Evolutionary conservation across 768 basidiomycete species (phyloP).

Genomic region (Amanita molliuscula): DNA sequence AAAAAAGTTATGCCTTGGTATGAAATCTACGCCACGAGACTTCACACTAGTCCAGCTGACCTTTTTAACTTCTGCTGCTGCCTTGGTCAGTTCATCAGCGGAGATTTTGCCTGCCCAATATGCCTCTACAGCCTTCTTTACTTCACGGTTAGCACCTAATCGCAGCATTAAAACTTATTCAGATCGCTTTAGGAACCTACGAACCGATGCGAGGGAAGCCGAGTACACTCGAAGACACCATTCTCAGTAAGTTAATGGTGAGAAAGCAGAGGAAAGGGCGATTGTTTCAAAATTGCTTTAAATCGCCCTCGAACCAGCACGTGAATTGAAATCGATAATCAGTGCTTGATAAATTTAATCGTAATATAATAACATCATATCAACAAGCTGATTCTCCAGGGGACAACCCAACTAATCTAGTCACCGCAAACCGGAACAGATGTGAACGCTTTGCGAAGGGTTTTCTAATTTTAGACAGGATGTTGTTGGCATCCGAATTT

Average conservation of each 20-base stretch:
- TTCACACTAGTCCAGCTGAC: conserved; percentile 82
- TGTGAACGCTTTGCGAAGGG: conserved; percentile 18
- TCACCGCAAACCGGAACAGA: conserved; percentile 28
- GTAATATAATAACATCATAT: background rate
- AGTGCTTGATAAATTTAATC: conserved; percentile 10
- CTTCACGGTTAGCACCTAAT: conserved; percentile 84
- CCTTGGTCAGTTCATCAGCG: conserved; percentile 81
- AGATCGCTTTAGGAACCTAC: conserved; percentile 9
- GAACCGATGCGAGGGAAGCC: conserved; percentile 89
- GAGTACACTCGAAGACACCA: conserved; percentile 80
- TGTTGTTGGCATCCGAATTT: background rate
- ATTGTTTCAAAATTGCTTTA: conserved; percentile 11
- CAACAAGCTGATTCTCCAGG: conserved; percentile 13
- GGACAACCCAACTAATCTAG: conserved; percentile 25
- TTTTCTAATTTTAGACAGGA: conserved; percentile 11
- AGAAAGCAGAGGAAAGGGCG: conserved; percentile 11
- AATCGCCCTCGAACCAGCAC: conserved; percentile 22
- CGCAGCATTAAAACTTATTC: background rate
- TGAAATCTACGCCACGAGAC: conserved; percentile 74
- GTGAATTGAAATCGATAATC: conserved; percentile 28
- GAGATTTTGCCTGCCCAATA: conserved; percentile 94
- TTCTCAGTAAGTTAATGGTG: conserved; percentile 25
- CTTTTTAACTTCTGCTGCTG: conserved; percentile 81
- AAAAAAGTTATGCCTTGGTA: conserved; percentile 61
- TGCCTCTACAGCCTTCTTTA: conserved; percentile 96